A percentile compares a stretch with the other conserved stretches of the same genome.
These are phyloP conservation scores for Nematocida homosporus DNA, from an alignment of 371 early-diverging fungal genomes.

Conservation along the genomic window DNA sequence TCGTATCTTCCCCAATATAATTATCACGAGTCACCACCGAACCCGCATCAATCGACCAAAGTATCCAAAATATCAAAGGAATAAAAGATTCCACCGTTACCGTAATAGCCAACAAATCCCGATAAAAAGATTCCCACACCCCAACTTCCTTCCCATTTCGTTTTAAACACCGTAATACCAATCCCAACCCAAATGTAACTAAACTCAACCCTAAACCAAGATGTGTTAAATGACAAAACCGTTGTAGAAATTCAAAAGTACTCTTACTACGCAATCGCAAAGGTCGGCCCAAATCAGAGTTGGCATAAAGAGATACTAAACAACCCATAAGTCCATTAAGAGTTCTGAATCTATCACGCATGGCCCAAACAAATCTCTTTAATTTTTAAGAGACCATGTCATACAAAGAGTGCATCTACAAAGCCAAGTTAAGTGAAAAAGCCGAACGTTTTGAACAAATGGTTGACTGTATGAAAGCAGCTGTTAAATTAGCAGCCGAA, in stretches of 20 bases:
- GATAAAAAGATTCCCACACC: not conserved
- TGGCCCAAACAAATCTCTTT: not conserved
- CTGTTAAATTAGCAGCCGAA: slow-evolving; percentile 68
- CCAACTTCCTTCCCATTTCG: not conserved
- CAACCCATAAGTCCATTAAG: slow-evolving; percentile 8
- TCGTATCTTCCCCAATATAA: slow-evolving; percentile 40
- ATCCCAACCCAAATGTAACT: slow-evolving; percentile 2
- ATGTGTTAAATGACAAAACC: slow-evolving; percentile 50
- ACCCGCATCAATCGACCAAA: slow-evolving; percentile 34
- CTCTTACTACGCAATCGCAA: not conserved
- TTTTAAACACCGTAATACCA: not conserved
- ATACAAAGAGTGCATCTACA: slow-evolving; percentile 64
- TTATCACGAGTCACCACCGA: slow-evolving; percentile 2
- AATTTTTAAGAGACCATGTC: slow-evolving; percentile 55
- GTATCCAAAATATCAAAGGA: slow-evolving; percentile 39
- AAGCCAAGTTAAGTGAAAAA: slow-evolving; percentile 94
- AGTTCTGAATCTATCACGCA: not conserved
- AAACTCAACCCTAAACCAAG: slow-evolving; percentile 33
- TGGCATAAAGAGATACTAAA: slow-evolving; percentile 22
- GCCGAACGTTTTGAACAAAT: slow-evolving; percentile 94
- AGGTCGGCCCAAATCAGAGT: slow-evolving; percentile 42
- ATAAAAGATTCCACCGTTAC: slow-evolving; percentile 35
- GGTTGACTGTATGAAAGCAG: slow-evolving; percentile 66
- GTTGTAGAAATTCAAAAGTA: not conserved
- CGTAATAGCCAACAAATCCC: slow-evolving; percentile 13